phyloP scores from a whole-genome alignment of 371 early-diverging fungal species.

The Mucor saturninus region DNA sequence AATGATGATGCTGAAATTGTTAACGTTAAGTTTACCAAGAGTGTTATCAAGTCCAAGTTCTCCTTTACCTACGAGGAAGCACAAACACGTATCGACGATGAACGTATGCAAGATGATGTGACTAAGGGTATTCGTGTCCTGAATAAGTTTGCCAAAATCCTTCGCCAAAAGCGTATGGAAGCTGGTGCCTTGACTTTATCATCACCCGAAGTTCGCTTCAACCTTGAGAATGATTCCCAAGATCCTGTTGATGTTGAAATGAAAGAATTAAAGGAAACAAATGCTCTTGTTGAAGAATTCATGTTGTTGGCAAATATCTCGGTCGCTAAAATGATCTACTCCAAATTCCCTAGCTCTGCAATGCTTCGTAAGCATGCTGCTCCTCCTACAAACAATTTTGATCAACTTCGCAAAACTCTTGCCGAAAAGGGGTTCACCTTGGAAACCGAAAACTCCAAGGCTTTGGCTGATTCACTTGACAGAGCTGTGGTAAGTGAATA shows the following conservation, averaged over 20 bases:
- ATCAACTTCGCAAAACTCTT: conserved; percentile 73
- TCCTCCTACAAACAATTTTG: conserved; percentile 81
- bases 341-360: conserved; percentile 89
- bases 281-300: conserved; percentile 98
- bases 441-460: conserved; percentile 64
- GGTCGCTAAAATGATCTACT: conserved; percentile 93
- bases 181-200: conserved; percentile 86
- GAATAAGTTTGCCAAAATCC: conserved; percentile 88
- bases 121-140: conserved; percentile 83
- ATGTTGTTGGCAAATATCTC: conserved; percentile 99
- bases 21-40: conserved; percentile 77
- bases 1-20: conserved; percentile 79
- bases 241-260: conserved; percentile 88
- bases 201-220: conserved; percentile 88
- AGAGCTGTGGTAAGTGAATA: conserved; percentile 57
- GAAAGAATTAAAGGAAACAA: conserved; percentile 94
- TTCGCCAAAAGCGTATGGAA: conserved; percentile 77
- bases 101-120: conserved; percentile 79
- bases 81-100: conserved; percentile 91
- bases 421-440: conserved; percentile 56
- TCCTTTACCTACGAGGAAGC: conserved; percentile 99
- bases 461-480: conserved; percentile 87
- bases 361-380: conserved; percentile 88
- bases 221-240: conserved; percentile 85
- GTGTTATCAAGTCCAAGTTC: conserved; percentile 91